Evolutionary conservation across 2,329 filamentous ascomycete species (phyloP), one percentile per base, ranked within the genome.

Genomic region (Claviceps quebecensis): DNA sequence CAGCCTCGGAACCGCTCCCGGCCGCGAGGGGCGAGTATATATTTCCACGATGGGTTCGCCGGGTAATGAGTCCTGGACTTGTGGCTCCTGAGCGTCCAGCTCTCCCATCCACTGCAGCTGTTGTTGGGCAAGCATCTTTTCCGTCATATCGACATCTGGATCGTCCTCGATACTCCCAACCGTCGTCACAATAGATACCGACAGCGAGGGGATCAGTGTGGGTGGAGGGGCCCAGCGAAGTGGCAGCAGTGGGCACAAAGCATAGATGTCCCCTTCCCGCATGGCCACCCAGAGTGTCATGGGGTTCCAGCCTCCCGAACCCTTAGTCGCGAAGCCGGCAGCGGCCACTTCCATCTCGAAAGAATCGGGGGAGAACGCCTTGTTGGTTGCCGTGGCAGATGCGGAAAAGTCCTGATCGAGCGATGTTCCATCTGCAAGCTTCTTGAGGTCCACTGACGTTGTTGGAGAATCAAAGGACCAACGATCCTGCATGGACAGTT

Each of bases 221-320:
- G 83, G 76, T 14, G 84, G 82, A 23, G 85, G 82, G 23, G 86
- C 81, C 89, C 91, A 97, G 59, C 84, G 87, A 49, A 82, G 81
- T 0, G 93, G 93, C 36, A 98, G 72, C 41, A 98, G 74, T 1
- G 93, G 93, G 63, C 90, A 96, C 8, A 98, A 72, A 1, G 91
- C 90, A 62, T 98, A 98, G 5, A 97, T 78, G 62, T 96, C 90
- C 3, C 93, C 93, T 54, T 88, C 86, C 39, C 81, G 81, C 86
- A 96, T 98, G n/a, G 90, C 89, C 49, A 97, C 72, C 87, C 91
- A 98, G 11, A 98, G 74, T 0, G 93, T 97, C 86, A 96, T 96
- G 9, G 90, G 81, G 7, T 89, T 86, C 93, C 93, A 98, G 50
- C 89, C 89, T 14, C 89, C 91, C 6, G 78, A 78, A 38, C 73